Conservation (phyloP, 2,329 filamentous ascomycete species). For the Sphaerostilbella broomeana region DNA sequence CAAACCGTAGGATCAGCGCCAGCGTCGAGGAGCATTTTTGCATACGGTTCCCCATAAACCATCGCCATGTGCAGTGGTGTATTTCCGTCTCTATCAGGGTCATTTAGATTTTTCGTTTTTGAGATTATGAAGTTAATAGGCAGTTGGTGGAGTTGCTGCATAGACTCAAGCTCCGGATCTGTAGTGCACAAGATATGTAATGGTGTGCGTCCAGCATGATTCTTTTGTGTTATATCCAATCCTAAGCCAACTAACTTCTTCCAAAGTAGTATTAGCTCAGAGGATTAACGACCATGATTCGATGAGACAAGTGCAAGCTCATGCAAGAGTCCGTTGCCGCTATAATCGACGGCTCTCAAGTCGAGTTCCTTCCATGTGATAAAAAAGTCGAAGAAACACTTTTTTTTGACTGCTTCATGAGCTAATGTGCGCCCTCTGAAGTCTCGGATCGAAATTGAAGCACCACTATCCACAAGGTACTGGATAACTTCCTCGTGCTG, state of each 20-base stretch:
- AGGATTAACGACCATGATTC: background rate
- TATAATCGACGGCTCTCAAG: slow-evolving; percentile 14
- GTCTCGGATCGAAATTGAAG: slow-evolving; percentile 13
- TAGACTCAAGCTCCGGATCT: background rate
- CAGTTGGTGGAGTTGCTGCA: background rate
- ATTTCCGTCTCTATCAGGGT: slow-evolving; percentile 12
- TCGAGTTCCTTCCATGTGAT: slow-evolving; percentile 11
- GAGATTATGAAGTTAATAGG: slow-evolving; percentile 16
- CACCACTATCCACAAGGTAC: slow-evolving; percentile 14
- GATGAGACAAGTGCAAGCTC: slow-evolving; percentile 9
- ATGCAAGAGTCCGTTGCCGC: slow-evolving; percentile 20
- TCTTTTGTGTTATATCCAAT: slow-evolving; percentile 14
- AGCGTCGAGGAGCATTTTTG: slow-evolving; percentile 26
- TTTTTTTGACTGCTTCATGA: slow-evolving; percentile 13
- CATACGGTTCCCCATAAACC: slow-evolving; percentile 16
- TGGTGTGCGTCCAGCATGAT: slow-evolving; percentile 18
- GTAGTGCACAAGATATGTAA: slow-evolving; percentile 18
- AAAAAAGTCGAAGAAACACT: slow-evolving; percentile 9
- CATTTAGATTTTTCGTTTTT: slow-evolving; percentile 11
- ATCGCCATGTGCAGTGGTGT: slow-evolving; percentile 22
- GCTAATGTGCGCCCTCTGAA: slow-evolving; percentile 15
- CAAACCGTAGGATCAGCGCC: slow-evolving; percentile 27
- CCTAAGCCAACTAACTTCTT: slow-evolving; percentile 13
- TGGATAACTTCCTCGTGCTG: slow-evolving; percentile 13
- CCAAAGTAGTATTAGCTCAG: slow-evolving; percentile 10